Percentiles rank a stretch among this genome's conserved stretches.
These are phyloP conservation scores for Xylaria multiplex DNA, from an alignment of 2,329 filamentous ascomycete genomes.

Conservation along the genomic window DNA sequence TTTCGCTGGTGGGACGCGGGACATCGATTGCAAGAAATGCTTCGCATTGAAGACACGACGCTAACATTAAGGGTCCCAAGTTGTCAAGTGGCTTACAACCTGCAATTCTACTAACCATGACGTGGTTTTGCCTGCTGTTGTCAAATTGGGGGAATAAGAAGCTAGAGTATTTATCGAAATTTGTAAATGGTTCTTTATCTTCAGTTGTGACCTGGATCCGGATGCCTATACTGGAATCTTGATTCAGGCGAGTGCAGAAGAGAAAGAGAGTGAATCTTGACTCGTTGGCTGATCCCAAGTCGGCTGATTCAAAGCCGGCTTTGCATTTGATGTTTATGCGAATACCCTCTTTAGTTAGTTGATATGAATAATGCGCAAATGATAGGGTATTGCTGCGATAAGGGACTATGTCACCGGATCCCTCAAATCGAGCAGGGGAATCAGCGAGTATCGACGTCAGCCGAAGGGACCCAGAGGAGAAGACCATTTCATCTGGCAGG, in stretches of 20 bases:
- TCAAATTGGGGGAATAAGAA: neutral
- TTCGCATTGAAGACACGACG: neutral
- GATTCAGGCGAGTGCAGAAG: neutral
- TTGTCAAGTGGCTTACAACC: neutral
- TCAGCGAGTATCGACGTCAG: slow-evolving; percentile 7
- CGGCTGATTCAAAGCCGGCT: no score
- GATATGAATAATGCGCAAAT: neutral
- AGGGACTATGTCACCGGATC: slow-evolving; percentile 6
- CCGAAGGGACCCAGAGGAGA: neutral
- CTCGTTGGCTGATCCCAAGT: neutral
- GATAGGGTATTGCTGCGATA: neutral
- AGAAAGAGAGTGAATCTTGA: neutral
- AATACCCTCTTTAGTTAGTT: slow-evolving; percentile 6
- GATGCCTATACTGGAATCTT: neutral
- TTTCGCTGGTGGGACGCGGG: neutral
- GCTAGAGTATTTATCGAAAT: neutral
- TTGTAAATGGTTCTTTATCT: neutral
- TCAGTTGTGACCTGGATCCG: neutral
- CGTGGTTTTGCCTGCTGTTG: neutral
- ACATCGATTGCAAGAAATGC: neutral
- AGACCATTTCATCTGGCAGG: neutral
- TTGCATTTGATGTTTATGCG: neutral
- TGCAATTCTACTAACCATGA: neutral
- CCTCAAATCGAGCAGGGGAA: slow-evolving; percentile 3
- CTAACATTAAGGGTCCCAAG: neutral